phyloP scores from a whole-genome alignment of 805 yeast genomes.

The Zygosaccharomyces pseudorouxii region DNA sequence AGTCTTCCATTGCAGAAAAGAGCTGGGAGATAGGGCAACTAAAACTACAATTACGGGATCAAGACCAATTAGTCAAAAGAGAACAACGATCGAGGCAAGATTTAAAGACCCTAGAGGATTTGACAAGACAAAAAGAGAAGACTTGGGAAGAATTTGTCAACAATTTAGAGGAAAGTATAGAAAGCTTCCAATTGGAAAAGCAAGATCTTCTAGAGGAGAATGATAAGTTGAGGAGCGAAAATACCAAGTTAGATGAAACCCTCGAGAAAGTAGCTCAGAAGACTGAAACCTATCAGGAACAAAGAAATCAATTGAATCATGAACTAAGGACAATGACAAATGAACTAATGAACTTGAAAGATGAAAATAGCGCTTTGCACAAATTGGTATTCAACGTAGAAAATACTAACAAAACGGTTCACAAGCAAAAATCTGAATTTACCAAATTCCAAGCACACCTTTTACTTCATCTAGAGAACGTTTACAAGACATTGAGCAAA shows the following conservation, averaged over 20 bases:
- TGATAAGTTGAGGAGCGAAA: slow-evolving; percentile 20
- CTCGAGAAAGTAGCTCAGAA: slow-evolving; percentile 15
- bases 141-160: slow-evolving; percentile 26
- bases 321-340: slow-evolving; percentile 10
- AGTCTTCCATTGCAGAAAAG: slow-evolving; percentile 14
- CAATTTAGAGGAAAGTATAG: slow-evolving; percentile 18
- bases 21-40: slow-evolving; percentile 14
- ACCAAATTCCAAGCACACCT: slow-evolving; percentile 43
- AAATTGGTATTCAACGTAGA: slow-evolving; percentile 20
- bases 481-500: slow-evolving; percentile 48
- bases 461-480: slow-evolving; percentile 43
- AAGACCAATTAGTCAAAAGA: slow-evolving; percentile 6
- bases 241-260: slow-evolving; percentile 29
- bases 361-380: slow-evolving; percentile 27
- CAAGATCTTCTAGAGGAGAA: slow-evolving; percentile 10
- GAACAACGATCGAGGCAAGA: slow-evolving; percentile 14
- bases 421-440: slow-evolving; percentile 26
- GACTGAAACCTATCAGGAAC: slow-evolving; percentile 12
- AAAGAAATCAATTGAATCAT: slow-evolving; percentile 13
- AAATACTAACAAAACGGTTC: slow-evolving; percentile 21
- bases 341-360: slow-evolving; percentile 17
- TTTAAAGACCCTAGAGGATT: slow-evolving; percentile 14
- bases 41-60: slow-evolving; percentile 6
- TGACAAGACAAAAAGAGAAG: slow-evolving; percentile 18
- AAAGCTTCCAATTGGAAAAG: slow-evolving; percentile 11